Conservation (phyloP, 306 rosid genomes). For the Datisca glomerata region DNA sequence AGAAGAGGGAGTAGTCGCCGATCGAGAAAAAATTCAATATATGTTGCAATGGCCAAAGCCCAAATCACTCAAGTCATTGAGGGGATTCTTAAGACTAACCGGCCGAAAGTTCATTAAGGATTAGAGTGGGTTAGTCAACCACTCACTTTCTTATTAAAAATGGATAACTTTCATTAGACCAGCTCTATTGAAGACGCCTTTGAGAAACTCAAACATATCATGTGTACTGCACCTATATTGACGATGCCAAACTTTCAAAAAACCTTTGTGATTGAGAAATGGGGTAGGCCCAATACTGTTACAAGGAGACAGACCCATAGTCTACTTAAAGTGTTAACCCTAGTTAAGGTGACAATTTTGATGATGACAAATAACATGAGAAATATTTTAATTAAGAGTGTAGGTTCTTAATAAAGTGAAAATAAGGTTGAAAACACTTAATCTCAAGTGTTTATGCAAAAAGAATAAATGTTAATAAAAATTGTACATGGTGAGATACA, state of each 20-base stretch:
- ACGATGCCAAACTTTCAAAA: no score
- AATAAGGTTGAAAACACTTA: no score
- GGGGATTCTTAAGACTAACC: not conserved
- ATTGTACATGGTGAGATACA: no score
- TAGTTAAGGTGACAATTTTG: no score
- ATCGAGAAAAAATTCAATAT: not conserved
- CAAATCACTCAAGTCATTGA: not conserved
- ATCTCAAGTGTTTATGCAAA: no score
- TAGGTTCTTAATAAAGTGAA: no score
- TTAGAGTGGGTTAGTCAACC: no score
- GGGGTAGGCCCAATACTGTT: not conserved
- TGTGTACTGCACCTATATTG: not conserved
- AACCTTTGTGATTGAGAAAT: not conserved
- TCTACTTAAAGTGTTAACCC: no score
- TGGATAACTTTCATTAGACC: not conserved
- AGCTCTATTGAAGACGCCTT: no score
- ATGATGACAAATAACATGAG: no score
- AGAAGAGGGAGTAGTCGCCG: not conserved
- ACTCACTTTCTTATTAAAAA: not conserved
- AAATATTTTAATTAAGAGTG: no score
- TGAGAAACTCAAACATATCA: not conserved
- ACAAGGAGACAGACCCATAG: not conserved
- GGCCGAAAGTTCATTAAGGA: not conserved
- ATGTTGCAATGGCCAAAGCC: not conserved
- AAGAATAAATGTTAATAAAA: no score